Evolutionary conservation across 2,329 filamentous ascomycete genomes (phyloP), one percentile per base, ranked within the genome.

Genomic region (Pyrenochaeta sp.): DNA sequence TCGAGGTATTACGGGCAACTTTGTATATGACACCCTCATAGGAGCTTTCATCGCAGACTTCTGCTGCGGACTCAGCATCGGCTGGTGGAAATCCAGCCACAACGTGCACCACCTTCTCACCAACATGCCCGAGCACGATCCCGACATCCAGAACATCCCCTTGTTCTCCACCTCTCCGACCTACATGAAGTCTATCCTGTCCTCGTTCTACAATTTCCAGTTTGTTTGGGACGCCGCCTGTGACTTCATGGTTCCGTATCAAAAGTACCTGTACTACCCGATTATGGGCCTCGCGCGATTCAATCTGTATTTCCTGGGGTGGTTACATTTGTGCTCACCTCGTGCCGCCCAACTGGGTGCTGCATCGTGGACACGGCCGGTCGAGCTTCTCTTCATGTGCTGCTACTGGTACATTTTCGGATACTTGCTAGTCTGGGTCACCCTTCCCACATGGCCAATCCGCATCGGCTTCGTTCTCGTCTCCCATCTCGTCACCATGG

Each of bases 381-480:
- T 95, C n/a, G 92, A 96, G 73, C 78, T 95, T 15, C 77, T 77
- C 18, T 91, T 92, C 3, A 88, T 94, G 71, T 67, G 86, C 7
- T 89, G 92, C 75, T 97, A 96, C 79, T 96, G 91, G 91, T 81
- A 80, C 37, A 91, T 92, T 87, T 97, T 90, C 71, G 92, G 91
- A 54, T 97, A 96, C 72, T 82, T 84, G n/a, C 77, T 96, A 27
- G 66, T 96, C 48, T 96, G 94, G 79, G 82, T 83, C 64, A 82
- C 82, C 15, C 86, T 96, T 45, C 90, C 90, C 12, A 85, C 84
- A 60, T 86, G 84, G 75, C 85, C 84, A 75, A 84, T 85, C 57
- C 87, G 92, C 15, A 82, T 95, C 49, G 78, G 84, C 42, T 97
- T 91, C 73, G 79, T 97, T 67, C 80, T 96, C 73, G 77, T 95